phyloP scores from a whole-genome alignment of 768 basidiomycete genomes.

The Mycena chlorophos region DNA sequence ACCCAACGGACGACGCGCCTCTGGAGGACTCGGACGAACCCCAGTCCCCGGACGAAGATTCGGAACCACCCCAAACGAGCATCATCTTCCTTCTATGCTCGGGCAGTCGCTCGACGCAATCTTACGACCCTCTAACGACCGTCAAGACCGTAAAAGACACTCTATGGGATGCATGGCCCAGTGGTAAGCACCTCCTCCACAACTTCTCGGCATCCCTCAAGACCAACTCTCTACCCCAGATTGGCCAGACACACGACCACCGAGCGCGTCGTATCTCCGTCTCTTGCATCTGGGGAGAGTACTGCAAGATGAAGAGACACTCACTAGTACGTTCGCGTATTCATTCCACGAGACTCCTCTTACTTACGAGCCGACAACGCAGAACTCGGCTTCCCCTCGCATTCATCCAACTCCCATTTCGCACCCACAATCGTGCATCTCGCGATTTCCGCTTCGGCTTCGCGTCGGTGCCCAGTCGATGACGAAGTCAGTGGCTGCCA shows the following conservation, averaged over 20 bases:
- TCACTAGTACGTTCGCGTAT: background rate
- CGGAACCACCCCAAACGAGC: background rate
- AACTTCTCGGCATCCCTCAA: background rate
- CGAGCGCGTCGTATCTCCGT: background rate
- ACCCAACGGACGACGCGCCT: background rate
- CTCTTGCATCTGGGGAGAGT: background rate
- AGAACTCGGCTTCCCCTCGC: background rate
- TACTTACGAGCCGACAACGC: too few relatives aligned
- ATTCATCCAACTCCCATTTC: background rate
- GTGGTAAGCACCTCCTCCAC: background rate
- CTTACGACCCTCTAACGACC: background rate
- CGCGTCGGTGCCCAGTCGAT: background rate
- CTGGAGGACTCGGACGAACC: background rate
- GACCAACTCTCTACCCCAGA: background rate
- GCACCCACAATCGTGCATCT: background rate
- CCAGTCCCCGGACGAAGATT: background rate
- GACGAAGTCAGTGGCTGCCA: background rate
- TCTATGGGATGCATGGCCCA: background rate
- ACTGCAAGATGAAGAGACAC: background rate
- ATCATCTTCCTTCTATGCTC: background rate
- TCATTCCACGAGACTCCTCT: background rate
- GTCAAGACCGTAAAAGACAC: background rate
- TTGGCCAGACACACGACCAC: conserved; percentile 1
- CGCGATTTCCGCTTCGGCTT: background rate
- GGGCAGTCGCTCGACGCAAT: background rate